Evolutionary conservation across 352 stramenopile genomes (phyloP), one percentile per base, ranked within the genome.

Genomic region (Phytopythium boreale): DNA sequence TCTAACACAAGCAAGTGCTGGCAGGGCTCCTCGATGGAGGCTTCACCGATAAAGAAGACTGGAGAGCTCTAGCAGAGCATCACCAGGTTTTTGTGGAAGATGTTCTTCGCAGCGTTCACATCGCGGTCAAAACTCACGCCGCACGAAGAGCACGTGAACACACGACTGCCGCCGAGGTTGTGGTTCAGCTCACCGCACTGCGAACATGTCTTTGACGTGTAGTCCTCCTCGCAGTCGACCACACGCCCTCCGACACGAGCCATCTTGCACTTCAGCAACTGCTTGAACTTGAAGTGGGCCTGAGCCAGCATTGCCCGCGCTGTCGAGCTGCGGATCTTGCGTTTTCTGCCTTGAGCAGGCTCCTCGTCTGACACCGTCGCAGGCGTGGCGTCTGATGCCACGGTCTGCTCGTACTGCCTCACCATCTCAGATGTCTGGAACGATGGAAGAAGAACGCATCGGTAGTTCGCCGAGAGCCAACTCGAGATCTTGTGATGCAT

Each of bases 241-340:
- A 64, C 19, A 2, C 22, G 36, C 12, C 59, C 64, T 7, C 64
- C 64, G 0, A 24, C 47, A 1, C 59, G 58, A 3, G 37, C 34
- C 64, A 70, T 63, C 59, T 70, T 70, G 41, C 63, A 63, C 24
- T 50, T 51, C 17, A 70, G 59, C 19, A 66, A 15, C 62, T 24
- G 26, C 39, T 62, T 64, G 51, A 64, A 69, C 31, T 27, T 15
- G 46, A 46, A 65, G 41, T 69, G 63, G 1, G 58, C 50, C n/a
- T 41, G 26, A 17, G 64, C 24, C n/a, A 59, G 63, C 14, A 77
- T 77, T 46, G 63, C 61, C 64, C 64, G 20, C 26, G 52, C 55
- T 7, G 57, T 69, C 41, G 56, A 26, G 19, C 57, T 69, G 27
- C 39, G 47, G 1, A 69, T 59, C 24, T 8, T 26, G 22, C 57